Evolutionary conservation across 2,329 filamentous ascomycete genomes (phyloP), one percentile per base, ranked within the genome.

Genomic region (Cladobotryum protrusum): DNA sequence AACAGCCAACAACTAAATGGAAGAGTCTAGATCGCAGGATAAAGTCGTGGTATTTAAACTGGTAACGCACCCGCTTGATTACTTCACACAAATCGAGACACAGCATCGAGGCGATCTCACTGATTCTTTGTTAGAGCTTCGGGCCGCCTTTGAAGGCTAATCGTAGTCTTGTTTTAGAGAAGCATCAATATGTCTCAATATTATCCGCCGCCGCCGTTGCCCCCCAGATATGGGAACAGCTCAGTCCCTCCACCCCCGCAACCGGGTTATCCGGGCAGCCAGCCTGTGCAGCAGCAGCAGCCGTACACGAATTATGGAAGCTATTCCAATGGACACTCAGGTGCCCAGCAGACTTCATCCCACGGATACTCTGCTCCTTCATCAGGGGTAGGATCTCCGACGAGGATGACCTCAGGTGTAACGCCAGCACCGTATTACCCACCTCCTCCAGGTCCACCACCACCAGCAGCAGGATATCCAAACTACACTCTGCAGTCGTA

Each of bases 371-470:
- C 35, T 20, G 13, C 45, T 4, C 37, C 36, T 19, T 6, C 15
- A 17, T 19, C 17, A 11, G 37, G 37, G 12, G 17, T 13, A 19
- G 39, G 14, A 36, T 34, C 24, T 45, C 17, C 33, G 1, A 29
- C 20, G 18, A 34, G 15, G 15, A 19, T 42, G 6, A 15, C 40
- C 33, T 14, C 29, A 33, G 15, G 13, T 34, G 41, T 34, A 13
- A 13, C 29, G 12, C 14, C 42, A 14, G 24, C 19, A 5, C 45
- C 45, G 11, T 48, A 52, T 47, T 47, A 29, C 44, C 12, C 36
- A 9, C 49, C 49, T 2, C 49, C 45, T 44, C 49, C 49, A 29
- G 45, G 40, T 18, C 34, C 49, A n/a, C 40, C 49, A 6, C 45
- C 49, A 7, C 6, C 44, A 33, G 8, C 19, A 39, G 17, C 36